Evolutionary conservation across 805 yeast species (phyloP).

Genomic region (Yarrowia yakushimensis): DNA sequence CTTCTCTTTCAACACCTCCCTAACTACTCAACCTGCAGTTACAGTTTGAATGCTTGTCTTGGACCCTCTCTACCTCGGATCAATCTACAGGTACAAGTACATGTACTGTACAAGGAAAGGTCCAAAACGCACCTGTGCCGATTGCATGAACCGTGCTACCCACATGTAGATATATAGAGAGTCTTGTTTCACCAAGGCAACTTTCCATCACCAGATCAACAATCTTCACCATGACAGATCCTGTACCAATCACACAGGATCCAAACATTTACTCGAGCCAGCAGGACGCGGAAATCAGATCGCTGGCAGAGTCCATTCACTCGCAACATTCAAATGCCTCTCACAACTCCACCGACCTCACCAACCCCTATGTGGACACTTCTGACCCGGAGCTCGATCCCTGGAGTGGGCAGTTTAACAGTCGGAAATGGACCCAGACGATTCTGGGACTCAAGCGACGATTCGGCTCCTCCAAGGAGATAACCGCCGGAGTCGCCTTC

Average conservation of each 20-base stretch:
- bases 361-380: slow-evolving; percentile 33
- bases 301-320: slow-evolving; percentile 17
- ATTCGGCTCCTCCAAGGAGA: slow-evolving; percentile 58
- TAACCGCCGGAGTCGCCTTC: slow-evolving; percentile 60
- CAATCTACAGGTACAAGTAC: too few species aligned
- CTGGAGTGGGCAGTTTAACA: slow-evolving; percentile 49
- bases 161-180: neutral
- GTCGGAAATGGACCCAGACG: slow-evolving; percentile 63
- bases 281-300: slow-evolving; percentile 19
- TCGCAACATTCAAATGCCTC: slow-evolving; percentile 11
- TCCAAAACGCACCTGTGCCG: neutral
- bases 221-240: neutral
- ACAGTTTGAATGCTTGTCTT: too few species aligned
- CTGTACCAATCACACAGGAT: slow-evolving; percentile 21
- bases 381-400: slow-evolving; percentile 57
- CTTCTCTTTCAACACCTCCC: too few species aligned
- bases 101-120: too few species aligned
- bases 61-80: too few species aligned
- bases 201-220: too few species aligned
- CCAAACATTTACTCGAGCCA: slow-evolving; percentile 1
- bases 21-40: too few species aligned
- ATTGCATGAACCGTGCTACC: neutral
- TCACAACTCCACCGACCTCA: neutral
- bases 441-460: slow-evolving; percentile 49
- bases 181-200: neutral